Evolutionary conservation across 345 rosid species (phyloP).

Genomic region (Physaria fendleri): DNA sequence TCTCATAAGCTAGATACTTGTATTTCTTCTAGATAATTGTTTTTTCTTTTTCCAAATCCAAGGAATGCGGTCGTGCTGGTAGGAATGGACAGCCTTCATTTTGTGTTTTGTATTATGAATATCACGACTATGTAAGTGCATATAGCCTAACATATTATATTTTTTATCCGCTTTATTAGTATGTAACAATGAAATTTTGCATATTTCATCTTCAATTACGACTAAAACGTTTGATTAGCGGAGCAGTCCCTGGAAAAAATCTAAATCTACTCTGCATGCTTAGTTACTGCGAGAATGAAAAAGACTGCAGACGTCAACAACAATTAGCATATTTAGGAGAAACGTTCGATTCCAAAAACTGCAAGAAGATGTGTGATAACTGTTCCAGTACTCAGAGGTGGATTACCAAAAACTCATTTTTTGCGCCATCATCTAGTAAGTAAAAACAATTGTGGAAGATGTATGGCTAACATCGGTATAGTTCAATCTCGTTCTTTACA

Average conservation of each 20-base stretch:
- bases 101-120: conserved; percentile 84
- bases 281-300: conserved; percentile 89
- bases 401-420: conserved; percentile 80
- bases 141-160: no score
- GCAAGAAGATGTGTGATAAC: conserved; percentile 82
- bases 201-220: conserved; percentile 50
- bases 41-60: conserved; percentile 10
- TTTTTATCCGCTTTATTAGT: neutral
- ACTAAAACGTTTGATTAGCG: conserved; percentile 89
- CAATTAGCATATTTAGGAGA: conserved; percentile 95
- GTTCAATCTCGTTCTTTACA: no score
- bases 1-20: neutral
- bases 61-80: conserved; percentile 99
- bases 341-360: conserved; percentile 65
- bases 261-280: conserved; percentile 93
- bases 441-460: no score
- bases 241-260: conserved; percentile 59
- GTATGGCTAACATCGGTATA: no score
- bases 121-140: conserved; percentile 84
- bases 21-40: conserved; percentile 2
- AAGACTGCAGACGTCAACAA: conserved; percentile 84
- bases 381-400: conserved; percentile 57
- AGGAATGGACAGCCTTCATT: conserved; percentile 91
- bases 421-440: no score
- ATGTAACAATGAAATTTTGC: neutral